Evolutionary conservation across 2,329 filamentous ascomycete species (phyloP), one percentile per base, ranked within the genome.

Genomic region (Colletotrichum sp.): DNA sequence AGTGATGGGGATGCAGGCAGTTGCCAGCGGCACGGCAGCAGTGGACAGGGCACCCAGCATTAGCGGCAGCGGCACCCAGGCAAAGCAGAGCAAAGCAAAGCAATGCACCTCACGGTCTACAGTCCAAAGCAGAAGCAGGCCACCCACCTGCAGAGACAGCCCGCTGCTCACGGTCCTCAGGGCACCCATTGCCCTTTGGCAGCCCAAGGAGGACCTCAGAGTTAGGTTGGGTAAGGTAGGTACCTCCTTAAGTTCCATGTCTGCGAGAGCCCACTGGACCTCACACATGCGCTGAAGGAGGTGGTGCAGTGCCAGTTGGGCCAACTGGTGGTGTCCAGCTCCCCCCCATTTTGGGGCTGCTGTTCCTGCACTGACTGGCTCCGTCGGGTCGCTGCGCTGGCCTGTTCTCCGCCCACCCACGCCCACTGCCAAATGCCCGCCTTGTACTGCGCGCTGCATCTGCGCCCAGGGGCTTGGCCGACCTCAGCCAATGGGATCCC

Each of bases 321-420:
- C 70, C 48, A 48, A 21, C n/a, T 48, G 43, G 10, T 48, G 43
- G 43, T 21, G 43, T 48, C 43, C 43, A 48, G 61, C 8, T 66
- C 24, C 24, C 30, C 72, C 72, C 60, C 68, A 71, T 74, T 76
- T 76, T 52, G 74, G 60, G 71, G 66, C 52, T 65, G 71, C 67
- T 70, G 71, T 67, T 75, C 71, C 72, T 74, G 71, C 72, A 74
- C 74, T 75, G 74, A 66, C 71, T 71, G 65, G 73, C 73, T 65
- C 63, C 18, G 57, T 59, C 18, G 52, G 71, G 74, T 71, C 52
- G 66, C 67, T 70, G 43, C 64, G 70, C 52, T 64, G 39, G 65
- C 61, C 66, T 76, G 71, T 73, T 75, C 73, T 68, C 69, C 73
- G 61, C 64, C 69, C 43, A 61, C 67, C 60, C 64, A 43, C 32